Evolutionary conservation across 1,284 basidiomycete species (phyloP).

Genomic region (Porogramme epimiltina): DNA sequence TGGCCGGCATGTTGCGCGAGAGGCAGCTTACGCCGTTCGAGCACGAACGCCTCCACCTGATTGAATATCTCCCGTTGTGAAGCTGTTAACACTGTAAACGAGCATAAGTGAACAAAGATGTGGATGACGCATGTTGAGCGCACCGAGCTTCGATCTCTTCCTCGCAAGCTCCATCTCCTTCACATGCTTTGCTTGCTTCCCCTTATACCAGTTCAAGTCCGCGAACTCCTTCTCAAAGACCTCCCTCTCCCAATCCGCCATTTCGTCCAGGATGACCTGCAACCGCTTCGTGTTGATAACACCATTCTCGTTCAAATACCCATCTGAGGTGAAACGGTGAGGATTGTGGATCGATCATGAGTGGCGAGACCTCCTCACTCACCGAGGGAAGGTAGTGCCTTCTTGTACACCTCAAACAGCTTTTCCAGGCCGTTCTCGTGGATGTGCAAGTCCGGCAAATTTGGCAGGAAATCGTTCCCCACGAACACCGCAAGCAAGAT

Average conservation of each 20-base stretch:
- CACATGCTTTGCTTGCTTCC: conserved; percentile 79
- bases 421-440: conserved; percentile 95
- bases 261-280: conserved; percentile 87
- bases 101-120: not conserved
- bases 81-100: conserved; percentile 61
- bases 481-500: conserved; percentile 96
- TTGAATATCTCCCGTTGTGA: conserved; percentile 79
- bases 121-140: conserved; percentile 19
- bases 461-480: conserved; percentile 97
- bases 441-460: conserved; percentile 96
- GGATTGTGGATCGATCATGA: not conserved
- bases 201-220: conserved; percentile 89
- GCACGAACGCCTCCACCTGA: conserved; percentile 74
- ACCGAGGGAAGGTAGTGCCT: conserved; percentile 83
- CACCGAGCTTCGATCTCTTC: conserved; percentile 55
- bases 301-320: conserved; percentile 93
- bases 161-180: conserved; percentile 56
- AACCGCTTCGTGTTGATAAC: conserved; percentile 80
- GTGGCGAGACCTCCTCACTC: conserved; percentile 33
- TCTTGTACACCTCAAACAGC: conserved; percentile 95
- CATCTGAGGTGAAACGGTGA: conserved; percentile 52
- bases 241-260: conserved; percentile 86
- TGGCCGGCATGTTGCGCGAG: conserved; percentile 36
- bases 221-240: conserved; percentile 90
- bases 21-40: conserved; percentile 48